phyloP scores from a whole-genome alignment of 495 filamentous ascomycete genomes.

The Rhypophila decipiens region DNA sequence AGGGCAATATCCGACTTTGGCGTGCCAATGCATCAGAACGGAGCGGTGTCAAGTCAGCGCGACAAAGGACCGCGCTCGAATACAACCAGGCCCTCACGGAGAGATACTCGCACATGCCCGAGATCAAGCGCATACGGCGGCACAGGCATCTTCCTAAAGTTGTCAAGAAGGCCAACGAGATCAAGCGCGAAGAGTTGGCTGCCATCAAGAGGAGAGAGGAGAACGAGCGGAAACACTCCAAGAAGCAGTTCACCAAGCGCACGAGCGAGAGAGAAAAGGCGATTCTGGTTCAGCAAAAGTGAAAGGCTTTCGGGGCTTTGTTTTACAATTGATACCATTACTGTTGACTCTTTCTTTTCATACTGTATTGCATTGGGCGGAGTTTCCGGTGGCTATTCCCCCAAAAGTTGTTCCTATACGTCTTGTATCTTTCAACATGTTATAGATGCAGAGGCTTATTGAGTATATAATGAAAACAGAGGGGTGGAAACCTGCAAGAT shows the following conservation, averaged over 20 bases:
- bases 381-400: too few species aligned
- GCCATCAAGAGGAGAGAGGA: constrained; percentile 86
- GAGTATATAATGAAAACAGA: too few species aligned
- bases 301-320: constrained; percentile 5
- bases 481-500: too few species aligned
- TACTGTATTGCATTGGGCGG: constrained; percentile 17
- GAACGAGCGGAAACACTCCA: constrained; percentile 86
- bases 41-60: constrained; percentile 75
- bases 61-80: constrained; percentile 79
- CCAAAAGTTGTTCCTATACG: too few species aligned
- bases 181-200: constrained; percentile 84
- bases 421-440: too few species aligned
- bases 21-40: constrained; percentile 79
- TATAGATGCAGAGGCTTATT: too few species aligned
- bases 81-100: constrained; percentile 82
- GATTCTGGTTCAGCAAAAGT: constrained; percentile 72
- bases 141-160: constrained; percentile 90
- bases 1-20: constrained; percentile 88
- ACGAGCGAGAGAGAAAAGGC: constrained; percentile 88
- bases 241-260: constrained; percentile 67
- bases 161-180: constrained; percentile 96
- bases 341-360: neutral
- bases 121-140: constrained; percentile 81
- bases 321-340: neutral
- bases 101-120: constrained; percentile 90